These are phyloP conservation scores for Erysiphe neolycopersici DNA, from an alignment of 2,329 filamentous ascomycete genomes.

Conservation along the genomic window DNA sequence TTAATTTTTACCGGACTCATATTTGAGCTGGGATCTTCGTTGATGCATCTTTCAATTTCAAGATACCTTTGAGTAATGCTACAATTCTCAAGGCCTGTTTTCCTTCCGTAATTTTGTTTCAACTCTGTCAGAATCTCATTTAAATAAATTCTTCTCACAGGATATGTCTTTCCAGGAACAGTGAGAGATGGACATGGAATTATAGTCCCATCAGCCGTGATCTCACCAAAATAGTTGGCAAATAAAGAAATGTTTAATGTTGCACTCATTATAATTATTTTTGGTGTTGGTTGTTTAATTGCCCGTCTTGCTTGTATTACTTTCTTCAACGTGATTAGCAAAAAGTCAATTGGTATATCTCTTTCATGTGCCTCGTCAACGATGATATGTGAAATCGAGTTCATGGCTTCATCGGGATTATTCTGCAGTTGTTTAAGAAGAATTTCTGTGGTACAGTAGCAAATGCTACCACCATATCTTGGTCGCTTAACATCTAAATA, in stretches of 20 bases:
- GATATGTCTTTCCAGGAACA: slow-evolving; percentile 66
- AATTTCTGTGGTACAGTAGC: slow-evolving; percentile 83
- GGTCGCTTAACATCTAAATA: slow-evolving; percentile 62
- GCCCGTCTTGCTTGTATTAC: slow-evolving; percentile 32
- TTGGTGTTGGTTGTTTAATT: slow-evolving; percentile 52
- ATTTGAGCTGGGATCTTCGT: neutral
- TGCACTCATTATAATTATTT: slow-evolving; percentile 80
- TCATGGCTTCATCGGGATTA: slow-evolving; percentile 48
- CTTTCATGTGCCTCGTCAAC: slow-evolving; percentile 92
- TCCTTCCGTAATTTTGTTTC: neutral
- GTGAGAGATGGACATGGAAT: slow-evolving; percentile 51
- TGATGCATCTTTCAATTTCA: neutral
- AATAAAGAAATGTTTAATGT: slow-evolving; percentile 73
- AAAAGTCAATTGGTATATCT: slow-evolving; percentile 71
- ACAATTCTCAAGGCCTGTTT: neutral
- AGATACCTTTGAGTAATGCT: neutral
- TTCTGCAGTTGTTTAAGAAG: slow-evolving; percentile 63
- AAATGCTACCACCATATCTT: slow-evolving; percentile 36
- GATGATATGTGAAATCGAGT: slow-evolving; percentile 72
- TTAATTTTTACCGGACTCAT: neutral
- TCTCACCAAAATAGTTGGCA: slow-evolving; percentile 40
- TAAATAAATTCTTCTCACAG: slow-evolving; percentile 63
- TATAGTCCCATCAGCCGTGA: slow-evolving; percentile 31
- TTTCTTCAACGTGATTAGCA: slow-evolving; percentile 82
- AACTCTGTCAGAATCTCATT: slow-evolving; percentile 13